Evolutionary conservation across 352 stramenopile genomes (phyloP).

Genomic region (Phytophthora cactorum): DNA sequence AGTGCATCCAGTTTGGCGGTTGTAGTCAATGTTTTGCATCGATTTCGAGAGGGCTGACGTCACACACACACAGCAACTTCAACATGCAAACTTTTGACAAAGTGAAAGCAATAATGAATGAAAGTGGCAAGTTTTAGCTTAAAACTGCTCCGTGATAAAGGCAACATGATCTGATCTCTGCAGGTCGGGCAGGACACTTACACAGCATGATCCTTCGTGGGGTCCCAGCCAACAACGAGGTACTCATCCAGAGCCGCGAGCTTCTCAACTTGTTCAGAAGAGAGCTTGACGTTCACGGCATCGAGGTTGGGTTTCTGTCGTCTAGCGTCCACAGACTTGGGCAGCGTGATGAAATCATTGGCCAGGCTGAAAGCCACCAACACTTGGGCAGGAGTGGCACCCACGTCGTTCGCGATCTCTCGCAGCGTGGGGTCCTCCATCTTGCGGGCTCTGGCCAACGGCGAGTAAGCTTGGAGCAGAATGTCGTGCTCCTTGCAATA

Average conservation of each 20-base stretch:
- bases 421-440: constrained; percentile 22
- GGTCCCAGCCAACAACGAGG: constrained; percentile 52
- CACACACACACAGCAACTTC: too few relatives aligned
- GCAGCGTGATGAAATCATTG: constrained; percentile 61
- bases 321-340: constrained; percentile 52
- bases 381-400: constrained; percentile 50
- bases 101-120: too few relatives aligned
- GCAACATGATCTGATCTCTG: too few relatives aligned
- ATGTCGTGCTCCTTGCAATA: constrained; percentile 62
- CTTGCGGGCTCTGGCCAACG: constrained; percentile 44
- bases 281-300: constrained; percentile 41
- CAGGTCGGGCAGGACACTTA: constrained; percentile 7
- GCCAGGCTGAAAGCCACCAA: constrained; percentile 63
- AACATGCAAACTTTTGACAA: too few relatives aligned
- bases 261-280: constrained; percentile 29
- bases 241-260: constrained; percentile 52
- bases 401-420: constrained; percentile 40
- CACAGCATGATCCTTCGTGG: constrained; percentile 44
- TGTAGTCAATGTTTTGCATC: too few relatives aligned
- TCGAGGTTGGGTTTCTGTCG: constrained; percentile 62
- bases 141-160: too few relatives aligned
- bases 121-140: too few relatives aligned
- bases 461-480: constrained; percentile 69
- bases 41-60: too few relatives aligned
- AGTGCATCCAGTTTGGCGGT: too few relatives aligned